These are phyloP conservation scores for Tolypocladium tropicale DNA, from an alignment of 2,329 filamentous ascomycete genomes.

Conservation along the genomic window DNA sequence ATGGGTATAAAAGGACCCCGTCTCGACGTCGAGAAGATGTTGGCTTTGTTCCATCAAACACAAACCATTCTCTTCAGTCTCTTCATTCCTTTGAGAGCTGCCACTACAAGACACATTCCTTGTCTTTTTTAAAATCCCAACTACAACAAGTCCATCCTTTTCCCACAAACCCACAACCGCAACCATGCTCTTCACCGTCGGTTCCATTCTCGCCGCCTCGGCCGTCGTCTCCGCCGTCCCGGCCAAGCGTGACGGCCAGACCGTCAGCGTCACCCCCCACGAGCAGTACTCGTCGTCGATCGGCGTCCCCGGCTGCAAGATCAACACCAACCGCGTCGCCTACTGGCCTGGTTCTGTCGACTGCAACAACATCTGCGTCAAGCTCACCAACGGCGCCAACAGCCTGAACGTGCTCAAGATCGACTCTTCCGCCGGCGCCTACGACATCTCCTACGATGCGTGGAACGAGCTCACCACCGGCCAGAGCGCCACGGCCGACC, in stretches of 20 bases:
- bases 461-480: constrained; percentile 49
- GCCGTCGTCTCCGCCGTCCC: neutral
- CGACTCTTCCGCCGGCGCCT: constrained; percentile 43
- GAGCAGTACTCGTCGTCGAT: constrained; percentile 45
- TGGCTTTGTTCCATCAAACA: neutral
- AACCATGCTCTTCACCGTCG: constrained; percentile 1
- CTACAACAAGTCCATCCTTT: neutral
- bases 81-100: neutral
- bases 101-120: neutral
- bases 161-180: neutral
- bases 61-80: neutral
- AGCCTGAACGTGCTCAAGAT: constrained; percentile 47
- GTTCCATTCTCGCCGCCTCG: constrained; percentile 2
- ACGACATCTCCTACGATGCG: constrained; percentile 52
- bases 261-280: constrained; percentile 37
- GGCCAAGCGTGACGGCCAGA: neutral
- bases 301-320: constrained; percentile 49
- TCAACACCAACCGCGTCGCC: constrained; percentile 49
- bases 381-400: constrained; percentile 37
- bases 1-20: neutral
- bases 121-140: neutral
- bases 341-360: constrained; percentile 45
- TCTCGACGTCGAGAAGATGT: neutral
- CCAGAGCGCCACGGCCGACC: constrained; percentile 32
- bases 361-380: constrained; percentile 48